Evolutionary conservation across 2,329 filamentous ascomycete species (phyloP).

Genomic region (Pseudogymnoascus verrucosus): DNA sequence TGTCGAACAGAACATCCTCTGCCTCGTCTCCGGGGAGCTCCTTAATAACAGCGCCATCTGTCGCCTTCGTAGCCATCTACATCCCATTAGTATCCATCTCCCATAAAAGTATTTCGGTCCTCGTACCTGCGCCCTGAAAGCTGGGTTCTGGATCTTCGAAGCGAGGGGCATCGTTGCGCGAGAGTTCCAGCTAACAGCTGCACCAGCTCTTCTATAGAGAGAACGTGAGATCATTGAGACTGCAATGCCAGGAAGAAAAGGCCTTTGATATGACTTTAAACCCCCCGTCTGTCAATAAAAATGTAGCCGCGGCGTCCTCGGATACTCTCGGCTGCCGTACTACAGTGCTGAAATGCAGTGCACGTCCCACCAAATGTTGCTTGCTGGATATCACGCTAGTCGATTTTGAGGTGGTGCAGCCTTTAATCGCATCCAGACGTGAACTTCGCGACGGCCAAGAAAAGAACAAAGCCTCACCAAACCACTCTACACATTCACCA

Average conservation of each 20-base stretch:
- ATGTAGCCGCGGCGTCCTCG: constrained; percentile 1
- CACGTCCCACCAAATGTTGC: neutral
- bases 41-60: constrained; percentile 22
- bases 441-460: constrained; percentile 16
- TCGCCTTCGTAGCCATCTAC: constrained; percentile 35
- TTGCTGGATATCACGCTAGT: constrained; percentile 15
- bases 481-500: constrained; percentile 29
- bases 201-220: constrained; percentile 45
- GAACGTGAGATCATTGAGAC: constrained; percentile 51
- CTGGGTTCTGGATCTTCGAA: constrained; percentile 61
- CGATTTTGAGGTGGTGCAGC: constrained; percentile 13
- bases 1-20: constrained; percentile 89
- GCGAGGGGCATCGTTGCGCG: constrained; percentile 65
- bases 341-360: neutral
- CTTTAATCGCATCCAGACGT: constrained; percentile 17
- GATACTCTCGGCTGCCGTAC: constrained; percentile 5
- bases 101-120: constrained; percentile 7
- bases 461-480: constrained; percentile 19
- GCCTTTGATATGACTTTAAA: neutral
- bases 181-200: constrained; percentile 38
- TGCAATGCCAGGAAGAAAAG: constrained; percentile 12
- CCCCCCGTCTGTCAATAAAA: neutral
- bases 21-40: constrained; percentile 54
- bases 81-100: constrained; percentile 14
- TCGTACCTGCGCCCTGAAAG: constrained; percentile 47